Base-by-base conservation (phyloP, 192 early-diverging fungal species). In the Endogone sp. region DNA sequence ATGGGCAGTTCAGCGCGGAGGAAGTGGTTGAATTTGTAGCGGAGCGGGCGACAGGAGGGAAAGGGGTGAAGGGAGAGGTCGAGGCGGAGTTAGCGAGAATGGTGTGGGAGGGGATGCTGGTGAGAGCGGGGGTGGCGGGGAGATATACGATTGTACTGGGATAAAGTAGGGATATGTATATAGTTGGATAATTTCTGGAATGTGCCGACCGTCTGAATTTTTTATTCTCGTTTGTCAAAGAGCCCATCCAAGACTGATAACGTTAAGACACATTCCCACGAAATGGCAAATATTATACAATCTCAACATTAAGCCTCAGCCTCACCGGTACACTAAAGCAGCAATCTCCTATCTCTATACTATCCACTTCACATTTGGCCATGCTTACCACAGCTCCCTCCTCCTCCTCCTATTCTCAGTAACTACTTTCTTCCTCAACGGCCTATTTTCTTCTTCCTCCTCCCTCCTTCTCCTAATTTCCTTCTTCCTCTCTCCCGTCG, bases 321-420 rank as follows among this genome's bases (percentile, higher is more conserved):
- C 37, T 49, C 16, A 6, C 6, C 37, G 37, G 9, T 11, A 6
- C 37, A 49, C 37, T 16, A 49, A 49, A 49, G 16, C 37, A 49
- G 37, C n/a, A n/a, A n/a, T n/a, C n/a, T n/a, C n/a, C n/a, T n/a
- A n/a, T n/a, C n/a, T n/a, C n/a, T n/a, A n/a, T n/a, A n/a, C n/a
- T n/a, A n/a, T n/a, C n/a, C n/a, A 56, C 55, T 13, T 64, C 63
- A 32, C 30, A 13, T 13, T 6, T 3, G 3, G 59, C 55, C 6
- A 2, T 26, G 9, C 67, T 28, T 75, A 79, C 77, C 77, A 79
- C 64, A 79, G 61, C 27, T 59, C 74, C 62, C 58, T 71, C 68
- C 77, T 66, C 57, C 63, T 71, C 31, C 69, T 62, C 69, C 70
- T 67, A 29, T 75, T 68, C 57, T 75, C 63, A 29, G 29, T 66